Percentiles rank a stretch among this genome's conserved stretches.
phyloP scores from a whole-genome alignment of 176 grass and related monocot species.

The Eragrostis nindensis region DNA sequence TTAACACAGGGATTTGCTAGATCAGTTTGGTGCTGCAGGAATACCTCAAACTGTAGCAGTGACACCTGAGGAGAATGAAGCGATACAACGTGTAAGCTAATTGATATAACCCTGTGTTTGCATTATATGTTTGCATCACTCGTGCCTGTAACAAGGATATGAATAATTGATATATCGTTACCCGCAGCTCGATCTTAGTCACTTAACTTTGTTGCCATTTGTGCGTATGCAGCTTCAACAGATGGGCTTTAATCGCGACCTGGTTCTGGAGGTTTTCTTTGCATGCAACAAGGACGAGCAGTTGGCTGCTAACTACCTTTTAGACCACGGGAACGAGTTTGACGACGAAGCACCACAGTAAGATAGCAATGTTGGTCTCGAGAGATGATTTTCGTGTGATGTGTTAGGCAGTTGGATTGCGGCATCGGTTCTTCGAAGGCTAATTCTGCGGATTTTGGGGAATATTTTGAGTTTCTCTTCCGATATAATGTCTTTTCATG shows the following conservation, averaged over 20 bases:
- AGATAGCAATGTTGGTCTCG: not conserved
- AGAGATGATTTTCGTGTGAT: not conserved
- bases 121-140: not conserved
- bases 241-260: constrained; percentile 74
- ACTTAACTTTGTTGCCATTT: not conserved
- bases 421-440: not conserved
- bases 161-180: not conserved
- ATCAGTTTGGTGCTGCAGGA: constrained; percentile 67
- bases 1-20: constrained; percentile 61
- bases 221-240: constrained; percentile 60
- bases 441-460: not conserved
- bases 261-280: constrained; percentile 84
- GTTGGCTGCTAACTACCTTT: constrained; percentile 79
- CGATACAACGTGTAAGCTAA: constrained; percentile 80
- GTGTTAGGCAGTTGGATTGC: not conserved
- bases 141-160: not conserved
- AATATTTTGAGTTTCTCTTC: not conserved
- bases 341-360: constrained; percentile 42
- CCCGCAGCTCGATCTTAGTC: not conserved
- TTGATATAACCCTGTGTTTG: not conserved
- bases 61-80: constrained; percentile 90
- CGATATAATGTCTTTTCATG: not conserved
- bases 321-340: constrained; percentile 86
- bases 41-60: constrained; percentile 53
- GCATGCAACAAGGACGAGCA: constrained; percentile 88